Conservation (phyloP, 1,139 yeast species). For the Yamadazyma buinensis region DNA sequence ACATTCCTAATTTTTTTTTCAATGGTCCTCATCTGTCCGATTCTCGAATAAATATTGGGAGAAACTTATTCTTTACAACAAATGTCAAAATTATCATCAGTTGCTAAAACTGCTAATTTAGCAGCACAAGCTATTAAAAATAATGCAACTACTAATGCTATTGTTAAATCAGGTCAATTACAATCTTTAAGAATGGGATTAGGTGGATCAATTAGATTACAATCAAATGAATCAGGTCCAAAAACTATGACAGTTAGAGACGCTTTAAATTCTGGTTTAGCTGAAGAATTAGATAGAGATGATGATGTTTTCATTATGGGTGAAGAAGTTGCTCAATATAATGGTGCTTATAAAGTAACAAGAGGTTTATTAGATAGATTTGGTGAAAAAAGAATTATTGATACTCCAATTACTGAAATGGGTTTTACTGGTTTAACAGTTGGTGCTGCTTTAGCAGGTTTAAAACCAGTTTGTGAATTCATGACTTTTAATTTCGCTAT, state of each 20-base stretch:
- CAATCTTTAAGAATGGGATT: constrained; percentile 37
- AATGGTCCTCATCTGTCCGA: constrained; percentile 12
- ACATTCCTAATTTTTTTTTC: too few relatives aligned
- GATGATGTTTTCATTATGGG: constrained; percentile 94
- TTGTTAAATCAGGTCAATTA: constrained; percentile 27
- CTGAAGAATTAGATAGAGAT: constrained; percentile 96
- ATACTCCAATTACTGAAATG: constrained; percentile 99
- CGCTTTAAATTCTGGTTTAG: constrained; percentile 90
- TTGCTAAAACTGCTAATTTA: constrained; percentile 46
- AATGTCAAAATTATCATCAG: constrained; percentile 20
- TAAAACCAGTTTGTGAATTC: constrained; percentile 95
- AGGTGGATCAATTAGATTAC: constrained; percentile 28
- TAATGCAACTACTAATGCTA: constrained; percentile 13
- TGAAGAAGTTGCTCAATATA: constrained; percentile 98
- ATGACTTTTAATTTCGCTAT: constrained; percentile 99
- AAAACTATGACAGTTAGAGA: constrained; percentile 91
- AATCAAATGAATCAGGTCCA: constrained; percentile 50
- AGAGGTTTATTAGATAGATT: constrained; percentile 94
- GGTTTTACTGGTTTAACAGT: constrained; percentile 98
- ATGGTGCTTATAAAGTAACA: constrained; percentile 98
- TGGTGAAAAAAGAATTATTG: constrained; percentile 94
- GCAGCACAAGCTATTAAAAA: constrained; percentile 35
- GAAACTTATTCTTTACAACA: too few relatives aligned
- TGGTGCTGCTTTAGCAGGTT: constrained; percentile 96
- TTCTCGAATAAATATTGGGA: too few relatives aligned